Conservation (phyloP, 768 basidiomycete species). For the Amanita pseudoporphyria region DNA sequence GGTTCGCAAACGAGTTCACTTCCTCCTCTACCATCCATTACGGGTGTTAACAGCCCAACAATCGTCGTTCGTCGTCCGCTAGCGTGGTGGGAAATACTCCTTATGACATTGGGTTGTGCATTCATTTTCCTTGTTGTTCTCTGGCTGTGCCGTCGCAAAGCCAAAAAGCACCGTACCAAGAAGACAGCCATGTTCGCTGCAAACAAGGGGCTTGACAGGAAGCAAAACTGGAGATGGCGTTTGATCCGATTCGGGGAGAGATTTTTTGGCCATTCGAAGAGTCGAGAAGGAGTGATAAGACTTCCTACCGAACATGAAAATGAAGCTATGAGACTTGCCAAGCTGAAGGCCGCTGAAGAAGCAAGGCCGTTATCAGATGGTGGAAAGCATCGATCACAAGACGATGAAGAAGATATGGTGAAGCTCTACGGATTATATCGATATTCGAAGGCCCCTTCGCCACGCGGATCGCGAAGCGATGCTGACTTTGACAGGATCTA, state of each 20-base stretch:
- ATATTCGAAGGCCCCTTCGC: conserved; percentile 7
- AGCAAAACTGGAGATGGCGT: conserved; percentile 49
- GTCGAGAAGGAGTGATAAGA: not conserved
- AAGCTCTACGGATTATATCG: conserved; percentile 17
- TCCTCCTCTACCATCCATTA: conserved; percentile 41
- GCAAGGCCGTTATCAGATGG: conserved; percentile 6
- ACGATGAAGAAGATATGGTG: conserved; percentile 16
- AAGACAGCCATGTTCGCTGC: conserved; percentile 56
- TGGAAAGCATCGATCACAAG: not conserved
- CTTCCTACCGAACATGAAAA: conserved; percentile 3
- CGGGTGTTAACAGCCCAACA: conserved; percentile 50
- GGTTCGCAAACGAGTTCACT: conserved; percentile 35
- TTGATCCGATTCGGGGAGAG: conserved; percentile 26
- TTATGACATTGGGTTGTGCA: conserved; percentile 74
- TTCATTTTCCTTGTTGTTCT: conserved; percentile 66
- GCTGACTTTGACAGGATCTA: not conserved
- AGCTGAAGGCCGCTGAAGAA: conserved; percentile 15
- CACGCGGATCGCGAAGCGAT: not conserved
- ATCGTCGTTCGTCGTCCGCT: conserved; percentile 27
- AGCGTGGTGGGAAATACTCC: conserved; percentile 77
- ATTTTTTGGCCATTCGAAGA: conserved; percentile 40
- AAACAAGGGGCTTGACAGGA: conserved; percentile 46
- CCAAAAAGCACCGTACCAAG: conserved; percentile 58
- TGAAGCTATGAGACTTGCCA: conserved; percentile 12
- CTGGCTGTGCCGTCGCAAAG: conserved; percentile 61